Evolutionary conservation across 1,284 basidiomycete species (phyloP), one percentile per base, ranked within the genome.

Genomic region (Phlebopus sp.): DNA sequence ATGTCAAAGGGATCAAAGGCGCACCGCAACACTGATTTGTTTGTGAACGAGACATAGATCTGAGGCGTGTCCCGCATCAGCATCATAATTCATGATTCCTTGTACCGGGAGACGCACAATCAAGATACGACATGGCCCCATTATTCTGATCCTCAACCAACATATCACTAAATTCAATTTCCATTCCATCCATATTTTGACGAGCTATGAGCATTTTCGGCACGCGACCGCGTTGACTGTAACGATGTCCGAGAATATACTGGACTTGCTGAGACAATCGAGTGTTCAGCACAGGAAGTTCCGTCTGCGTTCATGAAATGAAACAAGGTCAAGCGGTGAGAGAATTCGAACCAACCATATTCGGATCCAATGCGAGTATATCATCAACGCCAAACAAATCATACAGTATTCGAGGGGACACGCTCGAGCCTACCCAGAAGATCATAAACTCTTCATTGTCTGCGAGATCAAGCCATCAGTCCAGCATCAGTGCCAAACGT

Each of bases 71-170:
- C 46, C 30, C 71, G 69, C 52, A 69, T 70, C 56, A 75, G 70
- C 21, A 71, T 51, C 23, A 71, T 71, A 39, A 23, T 41, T 18
- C 23, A 46, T 37, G 27, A 32, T 19, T 36, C 25, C 15, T 32
- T 29, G 36, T 40, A 37, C 35, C 54, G 40, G 44, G 32, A 58
- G 44, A 76, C 86, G 63, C 61, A 93, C 92, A 92, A 64, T 95
- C 90, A 5, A 86, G 69, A 69, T 94, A 94, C 1, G 86, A 84
- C 82, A 97, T 82, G 0, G 89, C 89, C 38, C 92, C 95, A 61
- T 97, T 97, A 68, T 99, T 99, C 66, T 89, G 84, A 70, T 99
- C 97, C 71, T 99, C 97, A 11, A 97, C 84, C 13, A 99, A 76
- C 84, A 96, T 90, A 72, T 99, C 97, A 54, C 90, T 92, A 59